Evolutionary conservation across 352 stramenopile genomes (phyloP).

Genomic region (Globisporangium radiosum): DNA sequence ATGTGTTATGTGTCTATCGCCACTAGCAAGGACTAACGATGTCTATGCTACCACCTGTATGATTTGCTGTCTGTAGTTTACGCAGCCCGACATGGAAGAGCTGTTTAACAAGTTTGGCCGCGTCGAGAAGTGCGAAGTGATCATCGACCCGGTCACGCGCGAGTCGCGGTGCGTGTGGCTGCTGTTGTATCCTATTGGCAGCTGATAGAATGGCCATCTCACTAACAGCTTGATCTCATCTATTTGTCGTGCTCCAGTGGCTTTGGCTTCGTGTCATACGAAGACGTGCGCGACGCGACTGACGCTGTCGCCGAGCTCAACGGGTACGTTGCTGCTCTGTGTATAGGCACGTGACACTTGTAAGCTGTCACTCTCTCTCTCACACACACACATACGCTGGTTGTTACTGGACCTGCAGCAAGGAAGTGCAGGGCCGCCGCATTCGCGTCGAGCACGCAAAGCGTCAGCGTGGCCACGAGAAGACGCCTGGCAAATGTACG

Average conservation of each 20-base stretch:
- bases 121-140: conserved; percentile 74
- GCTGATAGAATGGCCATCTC: neutral
- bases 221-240: conserved; percentile 2
- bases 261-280: conserved; percentile 75
- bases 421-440: conserved; percentile 64
- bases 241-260: conserved; percentile 15
- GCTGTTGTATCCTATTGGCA: no score
- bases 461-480: conserved; percentile 70
- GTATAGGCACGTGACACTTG: no score
- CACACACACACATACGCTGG: no score
- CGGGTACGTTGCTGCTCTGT: conserved; percentile 31
- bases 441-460: conserved; percentile 80
- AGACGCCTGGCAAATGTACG: conserved; percentile 81
- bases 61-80: conserved; percentile 15
- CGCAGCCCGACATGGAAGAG: conserved; percentile 54
- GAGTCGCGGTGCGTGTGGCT: conserved; percentile 43
- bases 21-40: neutral
- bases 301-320: conserved; percentile 78
- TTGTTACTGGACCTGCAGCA: conserved; percentile 22
- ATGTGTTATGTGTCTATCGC: neutral
- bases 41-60: no score
- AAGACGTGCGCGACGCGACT: conserved; percentile 67
- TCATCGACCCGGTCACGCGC: conserved; percentile 67
- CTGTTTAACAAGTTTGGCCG: conserved; percentile 71
- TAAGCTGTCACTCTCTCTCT: no score